A percentile compares a stretch with the other conserved stretches of the same genome.
Conservation (phyloP, 768 basidiomycete genomes). For the Pisolithus sp. region DNA sequence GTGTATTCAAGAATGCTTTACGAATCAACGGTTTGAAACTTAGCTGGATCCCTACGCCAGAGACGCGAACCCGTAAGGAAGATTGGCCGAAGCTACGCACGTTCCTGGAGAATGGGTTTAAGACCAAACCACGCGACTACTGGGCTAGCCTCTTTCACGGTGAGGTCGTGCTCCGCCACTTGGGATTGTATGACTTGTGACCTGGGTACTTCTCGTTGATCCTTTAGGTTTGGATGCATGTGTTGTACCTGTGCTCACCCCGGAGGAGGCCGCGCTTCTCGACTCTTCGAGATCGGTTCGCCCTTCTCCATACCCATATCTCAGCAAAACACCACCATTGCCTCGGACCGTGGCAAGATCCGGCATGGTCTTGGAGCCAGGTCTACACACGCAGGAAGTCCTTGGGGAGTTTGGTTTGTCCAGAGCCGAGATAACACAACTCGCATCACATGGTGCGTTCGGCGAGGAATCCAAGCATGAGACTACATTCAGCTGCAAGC, state of each 20-base stretch:
- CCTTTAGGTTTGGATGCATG: slow-evolving; percentile 64
- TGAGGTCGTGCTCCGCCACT: slow-evolving; percentile 19
- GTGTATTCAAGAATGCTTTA: slow-evolving; percentile 45
- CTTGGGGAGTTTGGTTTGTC: slow-evolving; percentile 46
- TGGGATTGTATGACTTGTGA: not conserved
- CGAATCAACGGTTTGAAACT: slow-evolving; percentile 34
- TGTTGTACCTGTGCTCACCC: slow-evolving; percentile 59
- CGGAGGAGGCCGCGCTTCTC: slow-evolving; percentile 50
- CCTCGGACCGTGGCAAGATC: slow-evolving; percentile 3
- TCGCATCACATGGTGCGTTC: slow-evolving; percentile 44
- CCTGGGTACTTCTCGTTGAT: not conserved
- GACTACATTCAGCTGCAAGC: slow-evolving; percentile 17
- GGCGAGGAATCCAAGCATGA: slow-evolving; percentile 27
- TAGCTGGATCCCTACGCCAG: slow-evolving; percentile 50
- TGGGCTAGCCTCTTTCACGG: slow-evolving; percentile 69
- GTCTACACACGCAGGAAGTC: slow-evolving; percentile 48
- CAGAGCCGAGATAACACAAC: slow-evolving; percentile 31
- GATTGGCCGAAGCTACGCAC: slow-evolving; percentile 52
- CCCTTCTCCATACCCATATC: slow-evolving; percentile 49
- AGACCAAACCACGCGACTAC: slow-evolving; percentile 50
- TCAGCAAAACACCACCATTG: slow-evolving; percentile 30
- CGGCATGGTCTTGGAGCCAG: slow-evolving; percentile 34
- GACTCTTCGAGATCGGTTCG: slow-evolving; percentile 31
- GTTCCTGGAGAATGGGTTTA: slow-evolving; percentile 63
- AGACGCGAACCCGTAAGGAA: slow-evolving; percentile 38